Base-by-base conservation (phyloP, 345 rosid genomes). In the Citrus maxima region DNA sequence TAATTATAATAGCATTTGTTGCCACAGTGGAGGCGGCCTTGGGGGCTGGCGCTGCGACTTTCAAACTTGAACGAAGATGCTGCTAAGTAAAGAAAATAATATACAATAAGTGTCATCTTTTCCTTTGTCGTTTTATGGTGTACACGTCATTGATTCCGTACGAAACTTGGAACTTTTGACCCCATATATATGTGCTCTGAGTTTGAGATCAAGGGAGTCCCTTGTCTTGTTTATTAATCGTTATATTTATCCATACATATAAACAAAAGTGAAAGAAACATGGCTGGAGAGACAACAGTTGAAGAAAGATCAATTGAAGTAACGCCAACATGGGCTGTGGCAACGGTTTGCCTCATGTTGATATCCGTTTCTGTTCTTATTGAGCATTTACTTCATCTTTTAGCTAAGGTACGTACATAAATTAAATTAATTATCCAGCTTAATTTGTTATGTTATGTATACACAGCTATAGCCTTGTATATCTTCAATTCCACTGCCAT, bases 281-380 rank as follows among this genome's bases (percentile, higher is more conserved):
- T 78, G 82, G 70, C 70, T 16, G 85, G 7, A 74, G 80, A 78
- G 74, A 46, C 65, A 40, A 54, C 66, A 13, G 83, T 27, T 13
- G 81, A 69, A 24, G 91, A 82, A 78, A 72, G 78, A 32, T 74
- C 91, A 40, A 81, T 93, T 13, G 87, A 91, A 68, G 72, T 61
- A 63, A 93, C 98, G 3, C 90, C 97, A 21, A 95, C 97, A 74
- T 95, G 98, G 98, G 96, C 95, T 25, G 89, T 95, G 7, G 95
- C 98, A 7, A 86, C 90, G 2, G 92, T 95, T 81, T 93, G 94
- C 79, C 87, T 90, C 80, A 40, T 93, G 80, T 78, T 95, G 71
- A 89, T 93, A 12, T 40, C 80, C 1, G 40, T 86, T 27, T 91
- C 97, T 40, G 71, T 91, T 72, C 78, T 88, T n/a, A 81, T 93